Conservation (phyloP, 73 alveolate genomes). For the Durusdinium trenchii region DNA sequence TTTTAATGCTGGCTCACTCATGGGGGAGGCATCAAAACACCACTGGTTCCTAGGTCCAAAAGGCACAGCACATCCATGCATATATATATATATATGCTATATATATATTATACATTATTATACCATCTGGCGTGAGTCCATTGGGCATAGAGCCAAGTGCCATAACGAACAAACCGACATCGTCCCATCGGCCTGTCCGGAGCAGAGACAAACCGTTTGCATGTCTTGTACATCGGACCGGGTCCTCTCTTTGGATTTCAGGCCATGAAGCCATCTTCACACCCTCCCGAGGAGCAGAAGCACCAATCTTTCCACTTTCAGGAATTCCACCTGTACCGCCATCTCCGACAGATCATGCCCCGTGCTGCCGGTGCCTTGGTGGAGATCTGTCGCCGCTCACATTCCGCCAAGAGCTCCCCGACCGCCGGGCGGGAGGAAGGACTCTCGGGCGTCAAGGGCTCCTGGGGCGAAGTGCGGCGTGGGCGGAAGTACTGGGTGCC, state of each 20-base stretch:
- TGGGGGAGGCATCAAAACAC: not conserved
- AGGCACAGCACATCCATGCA: too few relatives aligned
- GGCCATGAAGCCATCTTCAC: not conserved
- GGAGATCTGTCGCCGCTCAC: conserved; percentile 50
- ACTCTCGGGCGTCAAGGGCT: not conserved
- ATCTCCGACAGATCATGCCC: not conserved
- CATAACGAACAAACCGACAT: too few relatives aligned
- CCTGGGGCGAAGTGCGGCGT: not conserved
- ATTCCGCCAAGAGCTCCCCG: conserved; percentile 33
- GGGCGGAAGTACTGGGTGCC: not conserved
- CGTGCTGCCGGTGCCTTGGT: conserved; percentile 1
- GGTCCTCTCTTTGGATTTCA: not conserved
- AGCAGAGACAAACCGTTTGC: not conserved
- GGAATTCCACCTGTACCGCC: not conserved
- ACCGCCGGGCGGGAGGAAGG: conserved; percentile 18
- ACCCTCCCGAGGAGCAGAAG: not conserved
- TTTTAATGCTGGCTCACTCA: not conserved
- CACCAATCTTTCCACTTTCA: not conserved
- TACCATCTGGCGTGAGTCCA: too few relatives aligned
- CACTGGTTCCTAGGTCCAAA: not conserved
- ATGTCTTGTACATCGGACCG: not conserved
- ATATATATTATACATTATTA: too few relatives aligned
- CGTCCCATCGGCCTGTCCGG: not conserved
- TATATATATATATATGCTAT: too few relatives aligned
- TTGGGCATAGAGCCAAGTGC: too few relatives aligned